Base-by-base conservation (phyloP, 768 basidiomycete species). In the Amylocystis lapponica region DNA sequence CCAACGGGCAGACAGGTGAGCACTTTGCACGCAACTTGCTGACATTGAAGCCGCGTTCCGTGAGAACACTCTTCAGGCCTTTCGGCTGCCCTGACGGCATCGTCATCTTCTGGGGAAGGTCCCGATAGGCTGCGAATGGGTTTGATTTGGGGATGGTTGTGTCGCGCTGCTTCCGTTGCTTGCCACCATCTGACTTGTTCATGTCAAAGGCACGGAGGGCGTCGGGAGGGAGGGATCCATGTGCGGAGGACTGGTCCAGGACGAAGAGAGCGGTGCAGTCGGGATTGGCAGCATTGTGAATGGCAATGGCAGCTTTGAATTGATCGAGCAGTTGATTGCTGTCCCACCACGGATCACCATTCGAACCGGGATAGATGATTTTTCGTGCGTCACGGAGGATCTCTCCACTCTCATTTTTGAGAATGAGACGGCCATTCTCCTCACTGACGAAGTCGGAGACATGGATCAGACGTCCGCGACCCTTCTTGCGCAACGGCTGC, bases 201-300 rank as follows among this genome's bases (percentile, higher is more conserved):
- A 65, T 63, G 1, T 61, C 45, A 13, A 52, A 56, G 26, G 57
- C 55, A 6, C 34, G 30, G 7, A 62, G 45, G n/a, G 56, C 51
- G 53, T 64, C 56, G 3, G 41, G 43, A 1, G 37, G 33, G 29
- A 48, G 46, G 12, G 54, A 45, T 9, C 17, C 41, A 52, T 72
- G 69, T 20, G 66, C 67, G 2, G 70, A 69, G 5, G 69, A 69
- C 36, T 70, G 64, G 53, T 72, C 65, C 50, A 68, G 71, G 21
- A 72, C 52, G 29, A 71, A 70, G 0, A 70, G 45, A 0, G 52
- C 54, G 7, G 56, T 47, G 4, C 54, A 55, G 5, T 55, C 51
- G 2, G 67, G 66, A 52, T 67, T 59, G 5, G 56, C 54, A n/a
- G 43, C 40, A 27, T 72, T 63, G 51, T 69, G 68, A 12, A 71